Evolutionary conservation across 768 basidiomycete species (phyloP).

Genomic region (Agaricus subrufescens): DNA sequence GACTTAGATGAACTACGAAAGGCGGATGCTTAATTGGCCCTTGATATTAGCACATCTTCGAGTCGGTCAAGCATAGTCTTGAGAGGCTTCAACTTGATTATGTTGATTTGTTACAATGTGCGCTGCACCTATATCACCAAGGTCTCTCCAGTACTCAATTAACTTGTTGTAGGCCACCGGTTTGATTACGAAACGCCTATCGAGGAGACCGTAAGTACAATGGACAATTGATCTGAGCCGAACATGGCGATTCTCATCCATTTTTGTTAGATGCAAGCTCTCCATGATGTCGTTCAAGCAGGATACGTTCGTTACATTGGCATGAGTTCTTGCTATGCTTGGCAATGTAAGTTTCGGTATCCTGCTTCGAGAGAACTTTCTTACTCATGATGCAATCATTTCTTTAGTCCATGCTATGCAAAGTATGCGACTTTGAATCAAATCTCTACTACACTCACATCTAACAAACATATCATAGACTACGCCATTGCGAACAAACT

Average conservation of each 20-base stretch:
- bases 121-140: constrained; percentile 6
- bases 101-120: constrained; percentile 71
- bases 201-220: constrained; percentile 39
- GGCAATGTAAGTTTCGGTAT: constrained; percentile 37
- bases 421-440: constrained; percentile 26
- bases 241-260: background rate
- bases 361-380: background rate
- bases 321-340: constrained; percentile 52
- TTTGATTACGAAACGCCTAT: constrained; percentile 57
- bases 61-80: constrained; percentile 55
- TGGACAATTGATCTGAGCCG: background rate
- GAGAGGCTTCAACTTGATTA: constrained; percentile 71
- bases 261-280: constrained; percentile 52
- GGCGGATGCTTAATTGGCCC: background rate
- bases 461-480: constrained; percentile 26
- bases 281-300: constrained; percentile 63
- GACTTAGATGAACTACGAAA: background rate
- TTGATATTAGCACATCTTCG: constrained; percentile 58
- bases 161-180: constrained; percentile 37
- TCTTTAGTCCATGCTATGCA: constrained; percentile 50
- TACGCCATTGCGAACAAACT: constrained; percentile 56
- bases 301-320: constrained; percentile 61
- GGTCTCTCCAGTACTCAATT: background rate
- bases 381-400: background rate
- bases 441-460: background rate